Evolutionary conservation across 139 green algal species (phyloP).

Genomic region (Diplosphaera chodatii): DNA sequence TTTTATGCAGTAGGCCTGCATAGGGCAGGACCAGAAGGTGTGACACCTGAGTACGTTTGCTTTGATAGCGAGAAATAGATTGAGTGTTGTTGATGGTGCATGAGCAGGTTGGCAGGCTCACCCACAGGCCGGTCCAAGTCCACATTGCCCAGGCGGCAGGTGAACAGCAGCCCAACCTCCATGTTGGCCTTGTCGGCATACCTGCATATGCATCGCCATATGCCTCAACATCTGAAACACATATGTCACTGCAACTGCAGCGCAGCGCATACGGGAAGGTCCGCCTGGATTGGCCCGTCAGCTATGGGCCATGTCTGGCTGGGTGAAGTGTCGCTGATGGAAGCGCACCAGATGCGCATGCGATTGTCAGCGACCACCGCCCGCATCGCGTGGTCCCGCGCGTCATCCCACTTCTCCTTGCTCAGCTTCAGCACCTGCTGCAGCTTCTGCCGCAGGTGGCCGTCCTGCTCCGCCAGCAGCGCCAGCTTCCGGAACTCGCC

Average conservation of each 20-base stretch:
- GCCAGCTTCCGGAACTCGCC: conserved; percentile 78
- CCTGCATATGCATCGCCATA: too few species aligned
- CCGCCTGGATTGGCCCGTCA: too few species aligned
- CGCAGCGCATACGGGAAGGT: too few species aligned
- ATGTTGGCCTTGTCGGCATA: conserved; percentile 47
- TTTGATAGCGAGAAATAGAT: too few species aligned
- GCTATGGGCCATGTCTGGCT: too few species aligned
- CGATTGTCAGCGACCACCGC: conserved; percentile 77
- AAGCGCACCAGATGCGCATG: conserved; percentile 74
- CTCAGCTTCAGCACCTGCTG: conserved; percentile 81
- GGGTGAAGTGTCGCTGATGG: too few species aligned
- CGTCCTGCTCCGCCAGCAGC: conserved; percentile 71
- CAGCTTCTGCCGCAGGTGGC: conserved; percentile 72
- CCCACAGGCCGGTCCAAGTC: conserved; percentile 77
- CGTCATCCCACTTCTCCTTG: conserved; percentile 91
- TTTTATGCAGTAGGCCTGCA: conserved; percentile 58
- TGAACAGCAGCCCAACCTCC: conserved; percentile 78
- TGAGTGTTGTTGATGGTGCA: too few species aligned
- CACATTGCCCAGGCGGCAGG: conserved; percentile 60
- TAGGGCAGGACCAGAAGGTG: too few species aligned
- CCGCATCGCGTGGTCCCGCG: conserved; percentile 72
- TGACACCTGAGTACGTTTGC: too few species aligned
- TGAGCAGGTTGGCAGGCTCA: too few species aligned
- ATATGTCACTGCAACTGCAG: too few species aligned
- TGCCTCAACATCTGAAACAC: too few species aligned